phyloP scores from a whole-genome alignment of 805 yeast species.

The Ogataea trehaloabstinens region DNA sequence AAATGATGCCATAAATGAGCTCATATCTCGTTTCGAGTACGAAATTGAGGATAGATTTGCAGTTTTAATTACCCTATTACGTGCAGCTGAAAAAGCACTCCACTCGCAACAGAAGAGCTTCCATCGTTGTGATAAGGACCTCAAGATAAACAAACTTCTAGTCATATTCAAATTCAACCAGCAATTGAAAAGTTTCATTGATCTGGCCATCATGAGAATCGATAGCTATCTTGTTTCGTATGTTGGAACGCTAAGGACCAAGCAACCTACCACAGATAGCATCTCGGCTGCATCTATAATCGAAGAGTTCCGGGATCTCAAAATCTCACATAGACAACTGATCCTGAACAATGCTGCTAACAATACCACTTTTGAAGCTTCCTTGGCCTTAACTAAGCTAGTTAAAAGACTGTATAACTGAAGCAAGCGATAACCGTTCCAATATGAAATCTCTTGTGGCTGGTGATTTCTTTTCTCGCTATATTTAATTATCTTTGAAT shows the following conservation, averaged over 20 bases:
- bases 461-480: no score
- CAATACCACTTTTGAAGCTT: conserved; percentile 10
- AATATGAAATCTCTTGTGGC: no score
- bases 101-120: conserved; percentile 5
- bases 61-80: conserved; percentile 6
- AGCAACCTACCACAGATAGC: background rate
- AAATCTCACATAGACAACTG: conserved; percentile 9
- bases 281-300: conserved; percentile 7
- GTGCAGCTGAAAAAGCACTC: background rate
- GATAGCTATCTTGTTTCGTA: conserved; percentile 3
- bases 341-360: conserved; percentile 1
- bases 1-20: conserved; percentile 13
- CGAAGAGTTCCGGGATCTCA: conserved; percentile 11
- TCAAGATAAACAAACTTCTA: conserved; percentile 7
- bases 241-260: background rate
- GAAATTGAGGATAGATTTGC: conserved; percentile 7
- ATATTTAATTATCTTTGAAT: no score
- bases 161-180: conserved; percentile 7
- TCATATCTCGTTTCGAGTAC: conserved; percentile 18
- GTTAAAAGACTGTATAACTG: conserved; percentile 14
- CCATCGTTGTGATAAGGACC: conserved; percentile 10
- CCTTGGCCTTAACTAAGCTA: conserved; percentile 17
- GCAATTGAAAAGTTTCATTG: conserved; percentile 4
- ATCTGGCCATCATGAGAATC: conserved; percentile 2
- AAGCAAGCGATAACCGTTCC: background rate